phyloP scores from a whole-genome alignment of 2,329 filamentous ascomycete genomes.

The Stachybotrys chlorohalonatus region DNA sequence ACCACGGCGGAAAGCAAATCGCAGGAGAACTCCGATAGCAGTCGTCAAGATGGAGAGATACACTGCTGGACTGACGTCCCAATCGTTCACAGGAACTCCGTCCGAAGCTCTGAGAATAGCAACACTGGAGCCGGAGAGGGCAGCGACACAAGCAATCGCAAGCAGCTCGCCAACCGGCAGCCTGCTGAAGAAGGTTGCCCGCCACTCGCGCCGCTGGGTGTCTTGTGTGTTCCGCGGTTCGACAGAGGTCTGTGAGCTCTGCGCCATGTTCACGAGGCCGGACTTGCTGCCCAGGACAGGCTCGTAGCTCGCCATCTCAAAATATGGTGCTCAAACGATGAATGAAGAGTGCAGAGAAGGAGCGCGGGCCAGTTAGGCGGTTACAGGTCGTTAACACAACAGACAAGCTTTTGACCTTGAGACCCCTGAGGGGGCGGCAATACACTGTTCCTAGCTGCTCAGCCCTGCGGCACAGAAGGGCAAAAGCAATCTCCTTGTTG shows the following conservation, averaged over 20 bases:
- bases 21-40: neutral
- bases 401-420: too few species aligned
- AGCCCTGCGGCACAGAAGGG: too few species aligned
- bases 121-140: neutral
- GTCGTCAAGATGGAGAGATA: neutral
- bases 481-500: too few species aligned
- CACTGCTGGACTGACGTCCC: neutral
- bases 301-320: too few species aligned
- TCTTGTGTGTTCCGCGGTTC: neutral
- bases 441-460: too few species aligned
- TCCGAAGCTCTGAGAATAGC: neutral
- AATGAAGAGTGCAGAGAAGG: too few species aligned
- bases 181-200: neutral
- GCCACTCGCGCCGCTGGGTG: neutral
- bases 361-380: too few species aligned
- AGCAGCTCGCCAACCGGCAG: neutral
- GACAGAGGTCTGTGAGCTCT: neutral
- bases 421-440: too few species aligned
- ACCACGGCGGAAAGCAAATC: neutral
- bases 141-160: neutral
- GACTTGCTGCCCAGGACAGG: too few species aligned
- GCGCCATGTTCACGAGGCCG: too few species aligned
- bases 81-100: neutral
- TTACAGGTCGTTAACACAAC: too few species aligned
- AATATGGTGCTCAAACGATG: too few species aligned